These are phyloP conservation scores for Domatiomyces catenatus DNA, from an alignment of 2,329 filamentous ascomycete genomes.

Conservation along the genomic window DNA sequence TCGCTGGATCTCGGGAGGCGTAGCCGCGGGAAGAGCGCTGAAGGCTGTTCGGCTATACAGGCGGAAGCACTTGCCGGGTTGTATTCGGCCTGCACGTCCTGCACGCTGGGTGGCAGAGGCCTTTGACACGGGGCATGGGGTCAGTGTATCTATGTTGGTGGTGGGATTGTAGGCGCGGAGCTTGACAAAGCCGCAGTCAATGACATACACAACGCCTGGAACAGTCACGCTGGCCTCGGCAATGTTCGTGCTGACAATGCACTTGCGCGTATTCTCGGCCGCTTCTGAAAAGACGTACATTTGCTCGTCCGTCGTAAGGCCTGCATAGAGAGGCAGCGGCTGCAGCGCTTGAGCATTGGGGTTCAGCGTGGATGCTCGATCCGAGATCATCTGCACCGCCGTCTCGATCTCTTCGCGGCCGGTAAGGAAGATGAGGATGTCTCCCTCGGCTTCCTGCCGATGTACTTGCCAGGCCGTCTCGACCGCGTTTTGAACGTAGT, in stretches of 20 bases:
- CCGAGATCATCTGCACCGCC: conserved; percentile 62
- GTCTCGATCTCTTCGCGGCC: conserved; percentile 85
- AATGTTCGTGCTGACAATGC: conserved; percentile 89
- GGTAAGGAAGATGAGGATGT: conserved; percentile 81
- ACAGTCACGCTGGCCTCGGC: conserved; percentile 94
- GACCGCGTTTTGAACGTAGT: conserved; percentile 74
- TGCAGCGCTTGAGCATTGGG: conserved; percentile 46
- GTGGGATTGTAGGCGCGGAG: conserved; percentile 68
- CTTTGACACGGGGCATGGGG: conserved; percentile 67
- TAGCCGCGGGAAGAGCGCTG: conserved; percentile 50
- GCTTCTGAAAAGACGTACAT: conserved; percentile 86
- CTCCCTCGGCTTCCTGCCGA: conserved; percentile 60
- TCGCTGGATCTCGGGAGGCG: conserved; percentile 78
- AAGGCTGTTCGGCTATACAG: conserved; percentile 71
- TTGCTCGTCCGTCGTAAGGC: conserved; percentile 76
- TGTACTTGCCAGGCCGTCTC: conserved; percentile 81
- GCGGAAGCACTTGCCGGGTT: conserved; percentile 82
- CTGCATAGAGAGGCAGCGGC: conserved; percentile 72
- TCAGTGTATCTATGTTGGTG: conserved; percentile 78
- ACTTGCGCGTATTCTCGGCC: conserved; percentile 68
- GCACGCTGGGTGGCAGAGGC: conserved; percentile 85
- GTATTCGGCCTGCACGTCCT: conserved; percentile 76
- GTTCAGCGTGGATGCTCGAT: conserved; percentile 50
- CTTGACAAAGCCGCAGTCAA: conserved; percentile 86
- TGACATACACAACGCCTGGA: conserved; percentile 75